A percentile compares a stretch with the other conserved stretches of the same genome.
These are phyloP conservation scores for Axilococcus clingmanii DNA, from an alignment of 139 green algal species.

Conservation along the genomic window DNA sequence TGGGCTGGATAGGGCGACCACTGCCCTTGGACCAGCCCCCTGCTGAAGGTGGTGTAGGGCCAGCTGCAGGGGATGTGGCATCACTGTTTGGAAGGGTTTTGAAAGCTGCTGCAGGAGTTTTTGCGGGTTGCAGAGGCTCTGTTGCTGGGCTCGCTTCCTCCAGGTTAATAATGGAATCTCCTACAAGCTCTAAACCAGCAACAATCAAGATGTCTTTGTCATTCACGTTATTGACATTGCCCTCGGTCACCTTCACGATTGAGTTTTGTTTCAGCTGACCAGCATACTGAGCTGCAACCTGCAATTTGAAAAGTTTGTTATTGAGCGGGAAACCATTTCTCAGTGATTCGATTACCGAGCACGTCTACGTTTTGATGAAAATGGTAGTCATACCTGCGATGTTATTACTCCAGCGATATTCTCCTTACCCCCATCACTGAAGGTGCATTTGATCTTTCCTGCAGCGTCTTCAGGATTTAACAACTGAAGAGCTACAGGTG, in stretches of 20 bases:
- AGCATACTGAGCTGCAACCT: constrained; percentile 11
- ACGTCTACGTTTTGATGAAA: constrained; percentile 1
- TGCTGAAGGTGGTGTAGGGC: constrained; percentile 16
- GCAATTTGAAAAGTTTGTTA: too few relatives aligned
- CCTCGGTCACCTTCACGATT: constrained; percentile 22
- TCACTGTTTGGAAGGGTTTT: constrained; percentile 3
- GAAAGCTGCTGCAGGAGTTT: constrained; percentile 5
- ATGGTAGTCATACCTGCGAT: constrained; percentile 21
- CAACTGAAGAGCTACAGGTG: constrained; percentile 7
- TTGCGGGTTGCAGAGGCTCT: constrained; percentile 4
- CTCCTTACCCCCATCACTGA: constrained; percentile 32
- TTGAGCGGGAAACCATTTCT: too few relatives aligned
- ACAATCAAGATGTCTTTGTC: constrained; percentile 22
- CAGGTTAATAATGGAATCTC: background rate
- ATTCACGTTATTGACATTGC: constrained; percentile 7
- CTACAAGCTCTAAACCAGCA: constrained; percentile 10
- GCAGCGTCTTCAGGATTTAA: constrained; percentile 14
- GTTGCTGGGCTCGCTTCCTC: background rate
- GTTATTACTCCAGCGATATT: constrained; percentile 29
- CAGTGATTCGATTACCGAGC: too few relatives aligned
- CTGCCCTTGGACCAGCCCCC: constrained; percentile 2
- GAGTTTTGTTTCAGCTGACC: constrained; percentile 8
- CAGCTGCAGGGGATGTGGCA: constrained; percentile 4
- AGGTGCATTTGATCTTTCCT: constrained; percentile 27
- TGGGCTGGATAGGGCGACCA: constrained; percentile 34